These are phyloP conservation scores for Mercurialis annua DNA, from an alignment of 345 rosid genomes.

Conservation along the genomic window DNA sequence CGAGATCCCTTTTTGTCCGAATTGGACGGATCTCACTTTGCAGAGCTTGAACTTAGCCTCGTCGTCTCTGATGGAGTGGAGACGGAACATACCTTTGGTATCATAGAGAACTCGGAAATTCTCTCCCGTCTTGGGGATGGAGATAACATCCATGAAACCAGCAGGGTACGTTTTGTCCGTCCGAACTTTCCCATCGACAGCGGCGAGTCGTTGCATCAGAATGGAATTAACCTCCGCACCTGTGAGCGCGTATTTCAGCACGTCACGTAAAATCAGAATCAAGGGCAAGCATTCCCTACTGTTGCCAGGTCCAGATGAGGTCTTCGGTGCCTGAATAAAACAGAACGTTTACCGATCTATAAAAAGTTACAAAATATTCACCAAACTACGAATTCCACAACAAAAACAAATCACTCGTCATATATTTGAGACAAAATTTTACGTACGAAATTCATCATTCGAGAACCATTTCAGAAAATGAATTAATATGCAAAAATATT, in stretches of 20 bases:
- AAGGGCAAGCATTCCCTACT: conserved; percentile 5
- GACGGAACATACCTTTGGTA: conserved; percentile 3
- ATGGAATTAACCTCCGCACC: neutral
- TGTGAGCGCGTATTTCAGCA: conserved; percentile 5
- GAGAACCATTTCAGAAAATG: too few species aligned
- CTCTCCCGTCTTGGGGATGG: conserved; percentile 6
- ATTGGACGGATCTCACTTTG: neutral
- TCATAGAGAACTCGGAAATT: conserved; percentile 10
- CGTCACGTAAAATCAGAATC: conserved; percentile 1
- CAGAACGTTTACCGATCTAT: too few species aligned
- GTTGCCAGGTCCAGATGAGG: conserved; percentile 7
- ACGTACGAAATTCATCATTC: too few species aligned
- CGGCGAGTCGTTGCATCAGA: conserved; percentile 6
- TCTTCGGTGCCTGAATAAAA: conserved; percentile 3
- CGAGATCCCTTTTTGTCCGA: neutral
- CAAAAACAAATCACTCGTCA: too few species aligned
- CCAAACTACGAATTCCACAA: neutral
- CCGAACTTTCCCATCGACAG: conserved; percentile 8
- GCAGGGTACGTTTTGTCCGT: conserved; percentile 10
- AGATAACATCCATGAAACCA: conserved; percentile 10
- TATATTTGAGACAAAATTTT: too few species aligned
- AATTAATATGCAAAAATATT: too few species aligned
- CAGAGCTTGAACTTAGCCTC: conserved; percentile 8
- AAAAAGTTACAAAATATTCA: too few species aligned
- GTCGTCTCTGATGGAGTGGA: conserved; percentile 9